These are phyloP conservation scores for Myochromella boudieri DNA, from an alignment of 768 basidiomycete species.

Conservation along the genomic window DNA sequence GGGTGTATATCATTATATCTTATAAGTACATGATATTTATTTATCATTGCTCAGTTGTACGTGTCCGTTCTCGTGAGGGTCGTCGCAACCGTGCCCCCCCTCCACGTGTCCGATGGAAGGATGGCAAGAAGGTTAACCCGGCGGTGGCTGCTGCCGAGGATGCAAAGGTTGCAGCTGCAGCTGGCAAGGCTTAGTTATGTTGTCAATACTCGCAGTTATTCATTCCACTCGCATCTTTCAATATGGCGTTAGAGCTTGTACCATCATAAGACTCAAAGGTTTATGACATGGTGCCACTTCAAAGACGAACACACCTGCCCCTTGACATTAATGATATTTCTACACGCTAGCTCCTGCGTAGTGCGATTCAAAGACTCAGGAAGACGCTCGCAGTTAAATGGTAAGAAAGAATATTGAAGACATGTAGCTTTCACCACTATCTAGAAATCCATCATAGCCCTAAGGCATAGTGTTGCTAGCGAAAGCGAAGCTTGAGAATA, in stretches of 20 bases:
- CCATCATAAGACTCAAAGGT: no score
- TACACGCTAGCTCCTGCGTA: no score
- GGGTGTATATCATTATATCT: conserved; percentile 26
- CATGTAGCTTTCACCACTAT: conserved; percentile 73
- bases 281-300: no score
- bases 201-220: conserved; percentile 20
- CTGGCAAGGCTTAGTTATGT: conserved; percentile 48
- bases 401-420: no score
- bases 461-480: conserved; percentile 70
- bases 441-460: conserved; percentile 71
- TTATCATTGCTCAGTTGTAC: conserved; percentile 88
- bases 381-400: no score
- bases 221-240: conserved; percentile 11
- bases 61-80: conserved; percentile 94
- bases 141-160: conserved; percentile 93
- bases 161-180: conserved; percentile 61
- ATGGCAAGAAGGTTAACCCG: conserved; percentile 94
- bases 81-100: conserved; percentile 98
- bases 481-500: conserved; percentile 58
- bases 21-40: conserved; percentile 7
- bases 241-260: neutral
- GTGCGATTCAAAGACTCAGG: no score
- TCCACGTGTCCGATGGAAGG: conserved; percentile 93
- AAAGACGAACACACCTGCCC: no score
- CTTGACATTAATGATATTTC: no score